Conservation (phyloP, 225 moss, liverwort and hornwort species). For the Sphagnum contortum region DNA sequence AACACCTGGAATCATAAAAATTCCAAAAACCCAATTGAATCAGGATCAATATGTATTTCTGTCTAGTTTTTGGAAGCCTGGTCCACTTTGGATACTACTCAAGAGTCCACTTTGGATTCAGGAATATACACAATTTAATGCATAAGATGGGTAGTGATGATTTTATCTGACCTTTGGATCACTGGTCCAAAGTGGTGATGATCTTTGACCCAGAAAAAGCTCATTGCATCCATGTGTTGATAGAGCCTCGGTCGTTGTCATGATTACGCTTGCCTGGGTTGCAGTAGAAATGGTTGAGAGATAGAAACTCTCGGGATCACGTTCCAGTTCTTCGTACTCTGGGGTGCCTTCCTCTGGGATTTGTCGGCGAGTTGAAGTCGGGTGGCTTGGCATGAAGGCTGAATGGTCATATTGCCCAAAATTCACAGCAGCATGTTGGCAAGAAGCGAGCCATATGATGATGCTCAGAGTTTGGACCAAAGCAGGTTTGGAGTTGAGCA, state of each 20-base stretch:
- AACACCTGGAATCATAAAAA: conserved; percentile 16
- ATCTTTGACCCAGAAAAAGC: conserved; percentile 42
- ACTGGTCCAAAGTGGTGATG: conserved; percentile 42
- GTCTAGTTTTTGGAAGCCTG: not conserved
- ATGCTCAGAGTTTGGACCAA: conserved; percentile 38
- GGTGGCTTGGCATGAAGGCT: conserved; percentile 55
- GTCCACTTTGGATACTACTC: not conserved
- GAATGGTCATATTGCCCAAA: conserved; percentile 60
- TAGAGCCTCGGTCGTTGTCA: conserved; percentile 57
- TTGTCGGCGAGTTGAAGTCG: conserved; percentile 47
- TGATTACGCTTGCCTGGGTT: conserved; percentile 58
- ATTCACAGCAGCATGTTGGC: conserved; percentile 60
- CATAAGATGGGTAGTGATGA: not conserved
- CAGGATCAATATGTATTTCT: not conserved
- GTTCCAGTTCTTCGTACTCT: conserved; percentile 30
- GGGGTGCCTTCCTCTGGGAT: conserved; percentile 31
- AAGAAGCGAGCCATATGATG: conserved; percentile 45
- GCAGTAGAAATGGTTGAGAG: conserved; percentile 44
- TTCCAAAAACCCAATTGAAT: too few relatives aligned
- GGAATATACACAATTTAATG: not conserved
- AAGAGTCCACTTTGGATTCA: not conserved
- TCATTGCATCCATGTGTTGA: conserved; percentile 60
- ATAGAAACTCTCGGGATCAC: conserved; percentile 45
- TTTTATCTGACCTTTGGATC: conserved; percentile 15
- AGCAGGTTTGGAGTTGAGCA: conserved; percentile 16